Evolutionary conservation across 2,329 filamentous ascomycete species (phyloP).

Genomic region (Thielaviopsis cerberus): DNA sequence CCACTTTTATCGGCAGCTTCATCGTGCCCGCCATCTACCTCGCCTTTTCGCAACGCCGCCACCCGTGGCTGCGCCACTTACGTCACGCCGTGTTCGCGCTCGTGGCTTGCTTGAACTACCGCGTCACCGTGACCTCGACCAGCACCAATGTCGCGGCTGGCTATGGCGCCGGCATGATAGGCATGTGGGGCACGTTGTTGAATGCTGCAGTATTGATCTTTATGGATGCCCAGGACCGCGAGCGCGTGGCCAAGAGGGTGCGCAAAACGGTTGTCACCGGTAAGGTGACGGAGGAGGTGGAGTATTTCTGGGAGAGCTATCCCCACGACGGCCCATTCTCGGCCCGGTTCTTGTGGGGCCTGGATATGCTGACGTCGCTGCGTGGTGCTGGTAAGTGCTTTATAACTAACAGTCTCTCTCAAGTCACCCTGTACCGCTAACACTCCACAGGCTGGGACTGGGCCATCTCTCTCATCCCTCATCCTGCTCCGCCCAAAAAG

Average conservation of each 20-base stretch:
- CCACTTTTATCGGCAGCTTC: slow-evolving; percentile 28
- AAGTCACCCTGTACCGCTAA: background rate
- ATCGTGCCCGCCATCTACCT: slow-evolving; percentile 36
- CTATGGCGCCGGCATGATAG: slow-evolving; percentile 32
- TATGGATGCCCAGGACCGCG: slow-evolving; percentile 36
- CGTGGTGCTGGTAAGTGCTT: slow-evolving; percentile 35
- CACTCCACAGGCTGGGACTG: slow-evolving; percentile 37
- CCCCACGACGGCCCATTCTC: slow-evolving; percentile 30
- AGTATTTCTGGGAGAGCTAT: slow-evolving; percentile 43
- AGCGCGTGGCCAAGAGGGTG: slow-evolving; percentile 26
- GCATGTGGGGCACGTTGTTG: slow-evolving; percentile 32
- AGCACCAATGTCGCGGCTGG: slow-evolving; percentile 33
- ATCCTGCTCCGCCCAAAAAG: slow-evolving; percentile 23
- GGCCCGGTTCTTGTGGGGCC: slow-evolving; percentile 34
- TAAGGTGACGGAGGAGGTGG: slow-evolving; percentile 18
- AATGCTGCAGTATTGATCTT: slow-evolving; percentile 32
- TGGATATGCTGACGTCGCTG: slow-evolving; percentile 36
- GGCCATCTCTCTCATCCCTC: slow-evolving; percentile 31
- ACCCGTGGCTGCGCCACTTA: slow-evolving; percentile 30
- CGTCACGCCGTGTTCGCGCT: slow-evolving; percentile 30
- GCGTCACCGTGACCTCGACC: slow-evolving; percentile 24
- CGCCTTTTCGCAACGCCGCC: slow-evolving; percentile 32
- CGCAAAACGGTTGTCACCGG: background rate
- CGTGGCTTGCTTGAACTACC: slow-evolving; percentile 25
- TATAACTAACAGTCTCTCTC: too few species aligned